Evolutionary conservation across 78 protist genomes (phyloP).

Genomic region (Chrysochromulina tobinii): DNA sequence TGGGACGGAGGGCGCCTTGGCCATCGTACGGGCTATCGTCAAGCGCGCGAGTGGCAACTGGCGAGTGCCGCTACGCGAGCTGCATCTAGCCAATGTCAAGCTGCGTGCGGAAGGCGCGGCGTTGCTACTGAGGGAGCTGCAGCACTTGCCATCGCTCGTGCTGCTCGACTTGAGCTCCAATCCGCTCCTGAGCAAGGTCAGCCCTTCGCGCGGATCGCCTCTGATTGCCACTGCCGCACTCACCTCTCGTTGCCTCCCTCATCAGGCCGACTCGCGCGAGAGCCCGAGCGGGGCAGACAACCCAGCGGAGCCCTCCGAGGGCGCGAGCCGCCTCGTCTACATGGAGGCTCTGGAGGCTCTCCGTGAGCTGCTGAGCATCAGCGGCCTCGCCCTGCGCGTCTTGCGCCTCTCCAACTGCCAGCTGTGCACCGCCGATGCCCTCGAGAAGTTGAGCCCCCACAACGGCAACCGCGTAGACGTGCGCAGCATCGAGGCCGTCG

Average conservation of each 20-base stretch:
- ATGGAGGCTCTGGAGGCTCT: no score
- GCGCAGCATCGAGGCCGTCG: neutral
- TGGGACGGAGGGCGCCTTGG: neutral
- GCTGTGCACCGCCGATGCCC: neutral
- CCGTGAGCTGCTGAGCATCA: neutral
- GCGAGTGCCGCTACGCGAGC: neutral
- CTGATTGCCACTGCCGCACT: no score
- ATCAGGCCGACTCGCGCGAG: no score
- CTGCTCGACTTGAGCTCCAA: neutral
- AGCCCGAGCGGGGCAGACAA: no score
- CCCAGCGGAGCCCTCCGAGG: no score
- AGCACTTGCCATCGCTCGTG: neutral
- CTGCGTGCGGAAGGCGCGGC: neutral
- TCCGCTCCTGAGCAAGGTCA: neutral
- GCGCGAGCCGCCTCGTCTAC: no score
- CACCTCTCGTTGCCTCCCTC: no score
- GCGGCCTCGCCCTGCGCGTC: neutral
- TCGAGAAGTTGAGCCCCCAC: neutral
- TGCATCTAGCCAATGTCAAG: neutral
- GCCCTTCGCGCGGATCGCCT: no score
- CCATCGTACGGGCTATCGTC: no score
- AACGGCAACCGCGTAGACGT: neutral
- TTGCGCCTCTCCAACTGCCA: neutral
- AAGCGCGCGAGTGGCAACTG: neutral
- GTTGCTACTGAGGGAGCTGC: neutral